Evolutionary conservation across 306 rosid species (phyloP), one percentile per base, ranked within the genome.

Genomic region (Cicer cuneatum): DNA sequence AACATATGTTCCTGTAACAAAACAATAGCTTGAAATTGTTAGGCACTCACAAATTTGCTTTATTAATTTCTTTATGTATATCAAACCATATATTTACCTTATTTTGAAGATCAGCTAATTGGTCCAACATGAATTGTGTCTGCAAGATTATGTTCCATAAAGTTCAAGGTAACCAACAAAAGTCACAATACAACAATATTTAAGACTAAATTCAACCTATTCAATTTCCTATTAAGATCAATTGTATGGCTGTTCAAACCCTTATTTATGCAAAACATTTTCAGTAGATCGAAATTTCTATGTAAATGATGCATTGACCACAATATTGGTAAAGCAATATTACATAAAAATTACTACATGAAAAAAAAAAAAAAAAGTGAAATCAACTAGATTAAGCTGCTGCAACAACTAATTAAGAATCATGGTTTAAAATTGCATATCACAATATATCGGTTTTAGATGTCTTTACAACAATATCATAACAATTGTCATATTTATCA

Each of bases 41-140:
- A 69, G 66, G 42, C 19, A 78, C 45, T 10, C 3, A 73, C 29
- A 21, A 71, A 67, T 19, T 42, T 57, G 38, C 11, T 37, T 51
- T 9, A 8, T 59, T 49, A 12, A 24, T 19, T 21, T 13, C 29
- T 40, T 58, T 46, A 29, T 5, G 40, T 24, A 47, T n/a, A 8
- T 19, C 12, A 54, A 18, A 14, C 9, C 2, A 11, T 49, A 40
- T 87, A 90, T 24, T 46, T 90, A 94, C 98, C 97, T 86, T 90
- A 78, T 80, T 92, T 76, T 94, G 97, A 80, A 92, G 96, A 63
- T 92, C 97, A 86, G 88, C 16, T 58, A 94, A 95, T 74, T 87
- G 97, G 85, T 92, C 99, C 75, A 94, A 92, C 99, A 94, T 87
- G 72, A 53, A 87, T 61, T 94, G 99, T 24, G 99, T 94, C 99